These are phyloP conservation scores for Syzygium aromaticum DNA, from an alignment of 345 rosid species.

Conservation along the genomic window DNA sequence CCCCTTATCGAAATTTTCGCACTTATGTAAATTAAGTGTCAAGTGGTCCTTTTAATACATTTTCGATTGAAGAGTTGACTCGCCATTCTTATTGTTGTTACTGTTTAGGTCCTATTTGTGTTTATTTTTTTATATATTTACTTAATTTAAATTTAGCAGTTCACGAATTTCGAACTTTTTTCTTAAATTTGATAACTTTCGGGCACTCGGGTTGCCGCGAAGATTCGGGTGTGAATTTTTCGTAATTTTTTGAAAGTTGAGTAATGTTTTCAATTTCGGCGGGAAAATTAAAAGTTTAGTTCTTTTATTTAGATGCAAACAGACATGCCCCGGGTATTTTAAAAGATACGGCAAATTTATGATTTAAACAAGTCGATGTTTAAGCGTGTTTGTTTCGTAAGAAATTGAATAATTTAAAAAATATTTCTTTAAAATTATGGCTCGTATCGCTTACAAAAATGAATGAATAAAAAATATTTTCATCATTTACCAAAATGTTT, in stretches of 20 bases:
- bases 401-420: too few species aligned
- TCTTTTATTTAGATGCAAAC: not conserved
- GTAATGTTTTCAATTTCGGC: not conserved
- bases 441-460: too few species aligned
- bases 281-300: not conserved
- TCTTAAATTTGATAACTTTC: not conserved
- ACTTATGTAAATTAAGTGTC: not conserved
- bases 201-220: not conserved
- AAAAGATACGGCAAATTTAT: not conserved
- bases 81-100: too few species aligned
- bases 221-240: not conserved
- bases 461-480: too few species aligned
- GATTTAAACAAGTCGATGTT: too few species aligned
- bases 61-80: too few species aligned
- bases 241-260: not conserved
- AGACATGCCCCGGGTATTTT: too few species aligned
- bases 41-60: too few species aligned
- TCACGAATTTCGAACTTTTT: not conserved
- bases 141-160: not conserved
- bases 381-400: too few species aligned
- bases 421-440: too few species aligned
- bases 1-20: not conserved
- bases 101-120: not conserved
- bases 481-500: too few species aligned
- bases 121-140: not conserved